These are phyloP conservation scores for Phaeolepiota aurea DNA, from an alignment of 768 basidiomycete genomes.

Conservation along the genomic window DNA sequence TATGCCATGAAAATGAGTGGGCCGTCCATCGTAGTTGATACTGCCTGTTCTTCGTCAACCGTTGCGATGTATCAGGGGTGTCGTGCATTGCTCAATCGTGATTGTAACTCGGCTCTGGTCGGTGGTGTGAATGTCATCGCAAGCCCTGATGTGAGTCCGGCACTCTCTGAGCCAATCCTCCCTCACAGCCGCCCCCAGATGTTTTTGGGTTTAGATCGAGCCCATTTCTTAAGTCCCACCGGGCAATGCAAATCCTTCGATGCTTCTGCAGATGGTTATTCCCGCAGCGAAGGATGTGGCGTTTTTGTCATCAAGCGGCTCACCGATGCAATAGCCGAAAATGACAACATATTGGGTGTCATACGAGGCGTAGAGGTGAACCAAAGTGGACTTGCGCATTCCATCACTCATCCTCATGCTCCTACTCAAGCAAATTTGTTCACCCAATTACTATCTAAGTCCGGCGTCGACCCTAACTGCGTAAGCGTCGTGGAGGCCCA, in stretches of 20 bases:
- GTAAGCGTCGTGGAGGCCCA: constrained; percentile 68
- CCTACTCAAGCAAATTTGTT: constrained; percentile 56
- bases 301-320: constrained; percentile 68
- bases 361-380: constrained; percentile 67
- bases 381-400: constrained; percentile 56
- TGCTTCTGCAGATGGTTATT: constrained; percentile 66
- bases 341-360: constrained; percentile 60
- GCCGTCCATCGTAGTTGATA: constrained; percentile 65
- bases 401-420: constrained; percentile 67
- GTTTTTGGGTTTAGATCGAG: constrained; percentile 60
- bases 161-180: not conserved
- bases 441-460: constrained; percentile 30
- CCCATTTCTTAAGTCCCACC: constrained; percentile 57
- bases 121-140: constrained; percentile 70
- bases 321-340: constrained; percentile 53
- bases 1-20: constrained; percentile 62
- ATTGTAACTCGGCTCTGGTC: constrained; percentile 62
- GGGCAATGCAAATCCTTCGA: constrained; percentile 70
- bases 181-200: constrained; percentile 30
- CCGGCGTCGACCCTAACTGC: constrained; percentile 34
- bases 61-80: constrained; percentile 65
- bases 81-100: constrained; percentile 51
- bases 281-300: constrained; percentile 62
- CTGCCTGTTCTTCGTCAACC: constrained; percentile 66
- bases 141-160: constrained; percentile 54